Evolutionary conservation across 192 early-diverging fungal genomes (phyloP).

Genomic region (Coemansia asiatica): DNA sequence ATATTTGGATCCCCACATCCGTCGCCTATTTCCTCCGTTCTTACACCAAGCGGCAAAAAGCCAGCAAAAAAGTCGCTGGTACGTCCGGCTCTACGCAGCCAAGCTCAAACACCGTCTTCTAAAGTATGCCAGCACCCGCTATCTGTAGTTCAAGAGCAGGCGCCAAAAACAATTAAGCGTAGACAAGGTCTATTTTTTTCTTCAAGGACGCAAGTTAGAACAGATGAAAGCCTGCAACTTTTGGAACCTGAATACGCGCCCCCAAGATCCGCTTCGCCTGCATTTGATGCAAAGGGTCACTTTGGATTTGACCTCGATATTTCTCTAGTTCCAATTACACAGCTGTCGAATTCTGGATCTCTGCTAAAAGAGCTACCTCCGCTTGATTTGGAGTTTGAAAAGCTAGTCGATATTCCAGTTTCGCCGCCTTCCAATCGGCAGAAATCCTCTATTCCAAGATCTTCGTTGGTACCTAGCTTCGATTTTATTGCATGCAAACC

Average conservation of each 20-base stretch:
- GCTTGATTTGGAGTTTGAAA: constrained; percentile 26
- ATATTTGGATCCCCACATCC: constrained; percentile 23
- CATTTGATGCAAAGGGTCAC: constrained; percentile 21
- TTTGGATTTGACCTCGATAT: constrained; percentile 45
- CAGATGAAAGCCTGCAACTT: not conserved
- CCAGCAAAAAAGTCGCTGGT: constrained; percentile 8
- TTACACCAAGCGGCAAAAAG: constrained; percentile 31
- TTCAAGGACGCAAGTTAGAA: not conserved
- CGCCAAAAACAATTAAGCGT: constrained; percentile 25
- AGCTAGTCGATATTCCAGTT: constrained; percentile 18
- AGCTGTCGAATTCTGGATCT: constrained; percentile 13
- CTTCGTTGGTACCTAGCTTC: constrained; percentile 10
- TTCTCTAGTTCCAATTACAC: constrained; percentile 33
- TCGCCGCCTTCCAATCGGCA: constrained; percentile 1
- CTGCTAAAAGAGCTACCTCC: constrained; percentile 16
- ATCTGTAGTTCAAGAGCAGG: constrained; percentile 5
- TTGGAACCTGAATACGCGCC: constrained; percentile 49
- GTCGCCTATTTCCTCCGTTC: constrained; percentile 10
- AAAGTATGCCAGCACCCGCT: not conserved
- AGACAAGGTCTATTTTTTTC: constrained; percentile 36
- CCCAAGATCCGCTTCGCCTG: constrained; percentile 1
- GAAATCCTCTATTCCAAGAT: not conserved
- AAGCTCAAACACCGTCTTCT: not conserved
- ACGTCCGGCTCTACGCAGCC: constrained; percentile 23
- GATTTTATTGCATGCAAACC: constrained; percentile 13